A percentile compares a stretch with the other conserved stretches of the same genome.
These are phyloP conservation scores for Leccinellum albellum DNA, from an alignment of 768 basidiomycete species.

Conservation along the genomic window DNA sequence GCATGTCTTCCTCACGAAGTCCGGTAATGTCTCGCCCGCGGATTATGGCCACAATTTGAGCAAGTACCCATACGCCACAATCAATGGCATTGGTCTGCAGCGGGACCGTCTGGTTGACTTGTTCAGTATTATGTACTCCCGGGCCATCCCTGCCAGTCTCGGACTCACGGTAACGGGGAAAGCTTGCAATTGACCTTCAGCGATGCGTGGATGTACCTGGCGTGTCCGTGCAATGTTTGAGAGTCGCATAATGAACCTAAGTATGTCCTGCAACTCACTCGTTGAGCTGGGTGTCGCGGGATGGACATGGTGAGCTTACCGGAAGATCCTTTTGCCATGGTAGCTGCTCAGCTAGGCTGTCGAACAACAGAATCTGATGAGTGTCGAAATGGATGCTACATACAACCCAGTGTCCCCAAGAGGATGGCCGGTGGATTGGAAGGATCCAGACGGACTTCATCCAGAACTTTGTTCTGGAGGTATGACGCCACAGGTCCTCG, in stretches of 20 bases:
- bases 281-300: not conserved
- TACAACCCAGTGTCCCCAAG: conserved; percentile 1
- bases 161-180: no score
- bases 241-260: not conserved
- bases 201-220: no score
- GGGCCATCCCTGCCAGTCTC: no score
- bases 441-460: conserved; percentile 27
- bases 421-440: not conserved
- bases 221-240: not conserved
- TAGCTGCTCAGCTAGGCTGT: not conserved
- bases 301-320: not conserved
- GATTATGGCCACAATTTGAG: no score
- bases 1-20: no score
- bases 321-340: not conserved
- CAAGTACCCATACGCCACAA: no score
- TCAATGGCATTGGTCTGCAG: no score
- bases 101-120: no score
- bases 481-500: conserved; percentile 23
- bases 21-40: no score
- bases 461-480: conserved; percentile 25
- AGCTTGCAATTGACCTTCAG: no score
- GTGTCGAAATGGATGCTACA: not conserved
- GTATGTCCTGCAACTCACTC: not conserved
- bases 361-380: not conserved
- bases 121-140: no score